Evolutionary conservation across 2,329 filamentous ascomycete genomes (phyloP), one percentile per base, ranked within the genome.

Genomic region (Aaosphaeria arxii): DNA sequence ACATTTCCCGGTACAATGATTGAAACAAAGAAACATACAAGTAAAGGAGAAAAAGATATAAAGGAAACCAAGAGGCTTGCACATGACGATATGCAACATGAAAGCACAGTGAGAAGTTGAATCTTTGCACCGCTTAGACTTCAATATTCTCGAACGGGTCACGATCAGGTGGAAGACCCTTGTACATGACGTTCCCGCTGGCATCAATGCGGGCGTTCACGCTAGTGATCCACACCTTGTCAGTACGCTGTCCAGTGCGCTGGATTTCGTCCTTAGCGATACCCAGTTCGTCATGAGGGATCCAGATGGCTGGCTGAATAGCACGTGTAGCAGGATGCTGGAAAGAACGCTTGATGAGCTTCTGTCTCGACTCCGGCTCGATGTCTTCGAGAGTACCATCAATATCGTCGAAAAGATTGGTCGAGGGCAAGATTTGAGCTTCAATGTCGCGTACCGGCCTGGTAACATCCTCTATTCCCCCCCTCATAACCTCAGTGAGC

Each of bases 311-410:
- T 0, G 94, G 94, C 45, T 91, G 81, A 45, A 88, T 83, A 1
- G 91, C 89, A 6, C 94, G 84, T 35, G 96, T 77, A 1, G 94
- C 94, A 32, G 85, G 86, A 64, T 99, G 94, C 71, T 91, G 86
- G 71, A 99, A 99, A 0, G 92, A 91, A 61, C 91, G 86, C 46
- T 86, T 86, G 9, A 94, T 88, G 36, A 97, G 82, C 49, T 84
- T 78, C 64, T 97, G 91, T 59, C 94, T 82, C 67, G 96, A 90
- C 13, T 92, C 89, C 0, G 91, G 89, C 1, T 89, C 94, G 43
- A 99, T 77, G 65, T 99, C 94, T 69, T 96, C 92, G 54, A 99
- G 86, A 74, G 96, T 91, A 63, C 97, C 92, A 56, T 92, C 86
- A 60, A 91, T 88, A 4, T 88, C 88, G 24, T 89, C 86, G 68